phyloP scores from a whole-genome alignment of 495 filamentous ascomycete genomes.

The Durotheca rogersii region DNA sequence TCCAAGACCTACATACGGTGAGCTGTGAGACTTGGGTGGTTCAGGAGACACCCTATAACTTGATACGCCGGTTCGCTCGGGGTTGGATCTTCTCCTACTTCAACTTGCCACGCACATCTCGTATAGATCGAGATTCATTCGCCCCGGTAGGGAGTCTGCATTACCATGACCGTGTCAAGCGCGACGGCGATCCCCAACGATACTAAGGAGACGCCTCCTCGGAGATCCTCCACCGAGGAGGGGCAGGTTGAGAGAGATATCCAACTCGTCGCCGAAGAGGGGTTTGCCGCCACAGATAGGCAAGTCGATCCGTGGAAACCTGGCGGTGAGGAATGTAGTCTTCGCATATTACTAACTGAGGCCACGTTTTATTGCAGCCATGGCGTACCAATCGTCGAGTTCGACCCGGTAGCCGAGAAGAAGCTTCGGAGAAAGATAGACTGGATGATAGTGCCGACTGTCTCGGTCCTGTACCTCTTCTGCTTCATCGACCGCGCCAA shows the following conservation, averaged over 20 bases:
- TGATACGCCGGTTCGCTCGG: too few relatives aligned
- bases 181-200: constrained; percentile 2
- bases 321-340: background rate
- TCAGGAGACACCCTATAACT: too few relatives aligned
- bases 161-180: constrained; percentile 7
- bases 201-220: background rate
- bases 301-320: constrained; percentile 32
- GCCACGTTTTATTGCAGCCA: constrained; percentile 40
- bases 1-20: too few relatives aligned
- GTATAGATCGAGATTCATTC: too few relatives aligned
- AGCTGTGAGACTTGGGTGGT: too few relatives aligned
- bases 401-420: constrained; percentile 61
- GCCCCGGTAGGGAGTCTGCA: background rate
- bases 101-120: too few relatives aligned
- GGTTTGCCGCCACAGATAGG: constrained; percentile 62
- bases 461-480: constrained; percentile 58
- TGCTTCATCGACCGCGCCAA: constrained; percentile 67
- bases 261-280: constrained; percentile 56
- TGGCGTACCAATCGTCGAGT: constrained; percentile 55
- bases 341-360: constrained; percentile 1
- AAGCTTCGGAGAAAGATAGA: constrained; percentile 57
- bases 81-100: too few relatives aligned
- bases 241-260: constrained; percentile 20
- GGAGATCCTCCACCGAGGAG: constrained; percentile 5
- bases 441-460: constrained; percentile 53